Evolutionary conservation across 805 yeast species (phyloP).

Genomic region (Cyberlindnera xishuangbannaensis): DNA sequence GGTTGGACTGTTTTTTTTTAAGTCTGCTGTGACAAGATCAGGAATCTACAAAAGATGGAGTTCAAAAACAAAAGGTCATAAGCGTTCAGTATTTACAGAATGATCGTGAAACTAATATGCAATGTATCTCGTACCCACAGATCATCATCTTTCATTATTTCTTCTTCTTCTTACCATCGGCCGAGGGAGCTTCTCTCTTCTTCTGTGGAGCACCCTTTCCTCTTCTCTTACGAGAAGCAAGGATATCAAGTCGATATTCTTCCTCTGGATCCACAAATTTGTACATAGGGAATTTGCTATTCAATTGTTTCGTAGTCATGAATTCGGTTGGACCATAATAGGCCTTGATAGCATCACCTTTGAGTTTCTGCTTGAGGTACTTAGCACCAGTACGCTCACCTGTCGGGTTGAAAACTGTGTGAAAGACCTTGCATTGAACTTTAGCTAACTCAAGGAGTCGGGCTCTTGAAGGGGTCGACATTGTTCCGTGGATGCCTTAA

Average conservation of each 20-base stretch:
- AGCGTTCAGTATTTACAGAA: too few relatives aligned
- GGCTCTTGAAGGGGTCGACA: constrained; percentile 32
- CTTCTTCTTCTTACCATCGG: constrained; percentile 36
- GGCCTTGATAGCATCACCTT: constrained; percentile 62
- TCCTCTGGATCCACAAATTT: constrained; percentile 63
- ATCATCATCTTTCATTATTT: too few relatives aligned
- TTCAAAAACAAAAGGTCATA: too few relatives aligned
- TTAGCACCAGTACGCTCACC: constrained; percentile 76
- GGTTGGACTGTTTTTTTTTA: too few relatives aligned
- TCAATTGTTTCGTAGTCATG: constrained; percentile 57
- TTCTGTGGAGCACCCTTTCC: constrained; percentile 87
- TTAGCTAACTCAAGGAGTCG: constrained; percentile 53
- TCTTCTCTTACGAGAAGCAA: constrained; percentile 59
- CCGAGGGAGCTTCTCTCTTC: constrained; percentile 41
- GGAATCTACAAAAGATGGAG: too few relatives aligned
- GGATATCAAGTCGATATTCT: constrained; percentile 48
- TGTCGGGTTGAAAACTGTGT: constrained; percentile 51
- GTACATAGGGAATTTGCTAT: constrained; percentile 42
- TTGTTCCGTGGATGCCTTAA: constrained; percentile 7
- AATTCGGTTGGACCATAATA: constrained; percentile 75
- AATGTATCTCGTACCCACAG: too few relatives aligned
- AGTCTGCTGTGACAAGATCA: too few relatives aligned
- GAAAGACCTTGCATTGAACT: constrained; percentile 60
- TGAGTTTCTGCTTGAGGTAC: constrained; percentile 57
- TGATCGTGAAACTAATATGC: background rate